Percentiles rank a stretch among this genome's conserved stretches.
These are phyloP conservation scores for Penicillium thymicola DNA, from an alignment of 2,329 filamentous ascomycete species.

Conservation along the genomic window DNA sequence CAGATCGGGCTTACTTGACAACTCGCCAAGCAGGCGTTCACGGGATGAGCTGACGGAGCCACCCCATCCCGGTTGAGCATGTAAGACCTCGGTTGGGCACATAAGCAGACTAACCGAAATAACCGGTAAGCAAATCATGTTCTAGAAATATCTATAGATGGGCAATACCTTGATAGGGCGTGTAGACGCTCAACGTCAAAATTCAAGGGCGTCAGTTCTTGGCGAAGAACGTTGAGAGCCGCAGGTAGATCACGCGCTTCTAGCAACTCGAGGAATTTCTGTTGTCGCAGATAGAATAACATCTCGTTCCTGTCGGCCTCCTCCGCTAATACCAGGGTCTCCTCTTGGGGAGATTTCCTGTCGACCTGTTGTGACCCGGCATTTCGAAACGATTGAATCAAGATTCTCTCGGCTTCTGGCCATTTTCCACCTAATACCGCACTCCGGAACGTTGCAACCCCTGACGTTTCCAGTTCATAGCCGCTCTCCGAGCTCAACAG, in stretches of 20 bases:
- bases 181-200: slow-evolving; percentile 75
- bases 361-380: slow-evolving; percentile 38
- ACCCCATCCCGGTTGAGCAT: slow-evolving; percentile 76
- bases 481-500: slow-evolving; percentile 78
- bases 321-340: slow-evolving; percentile 70
- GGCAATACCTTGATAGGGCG: slow-evolving; percentile 66
- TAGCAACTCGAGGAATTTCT: slow-evolving; percentile 90
- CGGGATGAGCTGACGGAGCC: slow-evolving; percentile 74
- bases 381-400: slow-evolving; percentile 56
- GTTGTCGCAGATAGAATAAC: slow-evolving; percentile 83
- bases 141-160: neutral
- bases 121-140: neutral
- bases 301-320: slow-evolving; percentile 74
- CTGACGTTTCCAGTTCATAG: slow-evolving; percentile 78
- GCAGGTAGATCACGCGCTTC: slow-evolving; percentile 69
- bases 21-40: slow-evolving; percentile 68
- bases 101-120: slow-evolving; percentile 67
- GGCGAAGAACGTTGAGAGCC: slow-evolving; percentile 78
- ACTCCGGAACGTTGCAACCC: slow-evolving; percentile 78
- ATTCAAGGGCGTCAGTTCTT: slow-evolving; percentile 81
- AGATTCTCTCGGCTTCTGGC: slow-evolving; percentile 76
- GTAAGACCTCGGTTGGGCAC: slow-evolving; percentile 78
- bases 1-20: slow-evolving; percentile 65
- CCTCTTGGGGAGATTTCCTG: slow-evolving; percentile 25
- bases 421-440: slow-evolving; percentile 79